These are phyloP conservation scores for Diatrype stigma DNA, from an alignment of 2,329 filamentous ascomycete species.

Conservation along the genomic window DNA sequence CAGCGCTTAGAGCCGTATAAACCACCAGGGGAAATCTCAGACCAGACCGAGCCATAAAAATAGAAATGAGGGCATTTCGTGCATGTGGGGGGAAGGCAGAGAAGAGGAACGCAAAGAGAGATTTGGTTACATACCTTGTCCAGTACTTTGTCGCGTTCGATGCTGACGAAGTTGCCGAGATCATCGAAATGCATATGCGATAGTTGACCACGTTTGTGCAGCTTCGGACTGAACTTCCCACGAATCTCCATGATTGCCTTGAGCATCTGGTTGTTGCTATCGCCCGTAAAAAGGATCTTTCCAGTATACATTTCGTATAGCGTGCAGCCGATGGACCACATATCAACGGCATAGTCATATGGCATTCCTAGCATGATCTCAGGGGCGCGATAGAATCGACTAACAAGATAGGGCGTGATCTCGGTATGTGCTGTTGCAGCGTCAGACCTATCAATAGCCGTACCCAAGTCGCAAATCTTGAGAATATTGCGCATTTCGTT, in stretches of 20 bases:
- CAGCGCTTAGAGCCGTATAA: not conserved
- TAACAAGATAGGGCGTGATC: constrained; percentile 91
- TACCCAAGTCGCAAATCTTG: constrained; percentile 95
- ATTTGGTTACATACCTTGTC: constrained; percentile 59
- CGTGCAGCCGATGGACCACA: constrained; percentile 98
- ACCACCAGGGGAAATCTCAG: not conserved
- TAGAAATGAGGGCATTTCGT: constrained; percentile 3
- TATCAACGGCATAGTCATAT: constrained; percentile 90
- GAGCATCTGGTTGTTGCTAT: constrained; percentile 98
- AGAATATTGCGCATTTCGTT: constrained; percentile 79
- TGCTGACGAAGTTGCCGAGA: constrained; percentile 74
- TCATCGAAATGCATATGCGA: constrained; percentile 79
- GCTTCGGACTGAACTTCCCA: constrained; percentile 84
- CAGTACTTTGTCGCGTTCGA: constrained; percentile 83
- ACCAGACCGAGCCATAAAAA: not conserved
- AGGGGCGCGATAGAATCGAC: constrained; percentile 93
- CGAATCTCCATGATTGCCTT: constrained; percentile 94
- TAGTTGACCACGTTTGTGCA: constrained; percentile 78
- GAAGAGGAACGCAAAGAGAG: constrained; percentile 10
- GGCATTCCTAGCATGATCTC: constrained; percentile 97
- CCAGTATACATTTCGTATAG: constrained; percentile 96
- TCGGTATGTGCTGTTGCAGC: constrained; percentile 68
- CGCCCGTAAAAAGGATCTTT: constrained; percentile 92
- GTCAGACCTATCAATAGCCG: constrained; percentile 87
- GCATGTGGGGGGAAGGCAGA: constrained; percentile 9